phyloP scores from a whole-genome alignment of 768 basidiomycete genomes.

The Hygrocybe punicea region DNA sequence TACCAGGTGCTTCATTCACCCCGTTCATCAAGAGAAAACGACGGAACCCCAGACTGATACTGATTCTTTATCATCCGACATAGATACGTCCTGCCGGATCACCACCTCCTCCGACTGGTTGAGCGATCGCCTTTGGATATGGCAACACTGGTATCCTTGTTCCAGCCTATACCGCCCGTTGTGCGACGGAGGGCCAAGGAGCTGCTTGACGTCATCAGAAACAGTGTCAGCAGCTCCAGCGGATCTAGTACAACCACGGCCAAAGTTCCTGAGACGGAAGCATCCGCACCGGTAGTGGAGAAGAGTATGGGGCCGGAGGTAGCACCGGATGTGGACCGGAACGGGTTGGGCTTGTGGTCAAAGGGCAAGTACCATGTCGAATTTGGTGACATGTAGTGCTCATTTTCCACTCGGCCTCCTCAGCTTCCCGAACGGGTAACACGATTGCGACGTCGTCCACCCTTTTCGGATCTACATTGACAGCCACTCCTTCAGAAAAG shows the following conservation, averaged over 20 bases:
- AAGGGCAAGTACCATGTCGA: constrained; percentile 23
- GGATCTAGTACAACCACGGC: not conserved
- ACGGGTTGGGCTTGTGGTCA: constrained; percentile 26
- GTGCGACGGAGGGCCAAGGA: constrained; percentile 61
- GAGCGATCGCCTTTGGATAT: constrained; percentile 68
- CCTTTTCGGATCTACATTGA: constrained; percentile 28
- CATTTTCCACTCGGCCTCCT: not conserved
- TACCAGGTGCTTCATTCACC: constrained; percentile 46
- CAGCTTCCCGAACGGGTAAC: not conserved
- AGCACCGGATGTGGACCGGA: not conserved
- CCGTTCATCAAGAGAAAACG: no score
- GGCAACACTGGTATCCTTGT: constrained; percentile 55
- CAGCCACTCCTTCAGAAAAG: constrained; percentile 7
- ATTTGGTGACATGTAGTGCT: not conserved
- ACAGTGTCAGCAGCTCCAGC: constrained; percentile 31
- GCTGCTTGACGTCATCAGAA: constrained; percentile 58
- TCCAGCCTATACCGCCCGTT: constrained; percentile 60
- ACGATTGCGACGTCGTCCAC: constrained; percentile 22
- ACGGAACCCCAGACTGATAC: not conserved
- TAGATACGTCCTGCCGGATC: constrained; percentile 75
- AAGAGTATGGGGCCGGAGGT: not conserved
- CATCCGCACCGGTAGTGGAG: constrained; percentile 6
- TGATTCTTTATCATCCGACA: not conserved
- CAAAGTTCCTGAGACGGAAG: constrained; percentile 1
- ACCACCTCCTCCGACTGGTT: constrained; percentile 67